Evolutionary conservation across 2,329 filamentous ascomycete genomes (phyloP).

Genomic region (Neodidymelliopsis sp.): DNA sequence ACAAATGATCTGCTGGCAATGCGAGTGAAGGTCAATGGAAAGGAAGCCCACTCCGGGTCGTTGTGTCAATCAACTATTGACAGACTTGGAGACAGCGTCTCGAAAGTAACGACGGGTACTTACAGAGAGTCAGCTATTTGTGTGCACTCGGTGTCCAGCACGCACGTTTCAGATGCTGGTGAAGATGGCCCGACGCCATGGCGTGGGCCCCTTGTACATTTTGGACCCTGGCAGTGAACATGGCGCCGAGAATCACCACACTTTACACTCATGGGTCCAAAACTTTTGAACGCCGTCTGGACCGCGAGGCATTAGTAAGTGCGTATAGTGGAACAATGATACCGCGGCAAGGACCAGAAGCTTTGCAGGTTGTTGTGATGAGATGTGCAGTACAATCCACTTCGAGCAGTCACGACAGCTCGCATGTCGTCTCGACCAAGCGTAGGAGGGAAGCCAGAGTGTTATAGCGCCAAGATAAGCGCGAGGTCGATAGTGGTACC

Average conservation of each 20-base stretch:
- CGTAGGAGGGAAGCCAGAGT: background rate
- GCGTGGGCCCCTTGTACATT: conserved; percentile 32
- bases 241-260: conserved; percentile 1
- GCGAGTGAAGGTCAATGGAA: conserved; percentile 8
- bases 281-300: background rate
- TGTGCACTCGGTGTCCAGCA: conserved; percentile 16
- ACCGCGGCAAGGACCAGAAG: background rate
- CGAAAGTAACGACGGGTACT: conserved; percentile 7
- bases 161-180: conserved; percentile 40
- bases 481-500: conserved; percentile 5
- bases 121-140: conserved; percentile 13
- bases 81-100: background rate
- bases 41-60: background rate
- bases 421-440: conserved; percentile 24
- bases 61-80: conserved; percentile 3
- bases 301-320: conserved; percentile 1
- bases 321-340: background rate
- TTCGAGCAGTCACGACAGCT: conserved; percentile 40
- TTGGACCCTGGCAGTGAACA: conserved; percentile 10
- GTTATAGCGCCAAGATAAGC: conserved; percentile 7
- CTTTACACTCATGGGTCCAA: conserved; percentile 1
- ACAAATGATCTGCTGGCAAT: conserved; percentile 26
- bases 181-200: conserved; percentile 38
- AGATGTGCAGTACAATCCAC: conserved; percentile 26
- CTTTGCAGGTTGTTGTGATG: conserved; percentile 14